A percentile compares a stretch with the other conserved stretches of the same genome.
Evolutionary conservation across 129 eudicot genomes (phyloP).

Genomic region (Flaveria bidentis): DNA sequence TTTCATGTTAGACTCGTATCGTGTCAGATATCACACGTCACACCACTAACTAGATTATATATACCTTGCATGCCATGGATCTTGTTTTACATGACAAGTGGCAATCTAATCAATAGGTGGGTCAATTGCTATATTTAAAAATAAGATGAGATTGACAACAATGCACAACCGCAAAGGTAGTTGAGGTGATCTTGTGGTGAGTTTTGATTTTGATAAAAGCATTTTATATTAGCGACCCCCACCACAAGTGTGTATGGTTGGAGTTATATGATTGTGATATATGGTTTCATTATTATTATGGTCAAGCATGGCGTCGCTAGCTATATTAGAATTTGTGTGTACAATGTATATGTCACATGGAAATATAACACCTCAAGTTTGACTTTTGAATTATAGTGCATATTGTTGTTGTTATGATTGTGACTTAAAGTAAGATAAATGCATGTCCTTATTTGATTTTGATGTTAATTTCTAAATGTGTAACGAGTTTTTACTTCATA

Average conservation of each 20-base stretch:
- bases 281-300: not conserved
- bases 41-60: too few species aligned
- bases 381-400: not conserved
- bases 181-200: constrained; percentile 3
- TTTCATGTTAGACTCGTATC: too few species aligned
- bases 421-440: too few species aligned
- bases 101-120: not conserved
- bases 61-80: too few species aligned
- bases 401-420: too few species aligned
- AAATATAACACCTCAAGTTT: not conserved
- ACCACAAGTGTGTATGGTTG: constrained; percentile 1
- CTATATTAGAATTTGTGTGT: not conserved
- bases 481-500: too few species aligned
- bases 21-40: too few species aligned
- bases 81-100: not conserved
- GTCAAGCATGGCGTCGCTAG: not conserved
- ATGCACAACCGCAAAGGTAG: not conserved
- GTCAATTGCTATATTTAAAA: not conserved
- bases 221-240: not conserved
- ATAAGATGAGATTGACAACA: constrained; percentile 3
- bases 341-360: not conserved
- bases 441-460: too few species aligned
- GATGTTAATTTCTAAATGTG: too few species aligned
- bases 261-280: not conserved
- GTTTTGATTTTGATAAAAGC: not conserved